Evolutionary conservation across 352 stramenopile genomes (phyloP).

Genomic region (Halophytophthora batemanensis): DNA sequence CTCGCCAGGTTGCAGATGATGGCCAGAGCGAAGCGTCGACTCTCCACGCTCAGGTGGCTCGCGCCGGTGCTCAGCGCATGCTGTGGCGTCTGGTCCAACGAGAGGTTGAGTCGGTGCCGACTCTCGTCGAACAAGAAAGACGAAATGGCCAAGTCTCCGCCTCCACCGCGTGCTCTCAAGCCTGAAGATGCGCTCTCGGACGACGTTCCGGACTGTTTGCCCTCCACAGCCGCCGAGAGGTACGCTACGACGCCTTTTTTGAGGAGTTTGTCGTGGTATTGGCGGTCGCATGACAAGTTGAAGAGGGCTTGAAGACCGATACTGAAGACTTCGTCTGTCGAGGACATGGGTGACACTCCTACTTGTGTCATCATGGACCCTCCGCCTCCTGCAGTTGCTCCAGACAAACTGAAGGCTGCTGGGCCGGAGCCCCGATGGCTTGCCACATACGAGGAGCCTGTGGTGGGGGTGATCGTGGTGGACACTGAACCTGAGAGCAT

Average conservation of each 20-base stretch:
- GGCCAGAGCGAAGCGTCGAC: constrained; percentile 49
- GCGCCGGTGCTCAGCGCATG: constrained; percentile 2
- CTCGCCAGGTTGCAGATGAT: constrained; percentile 78
- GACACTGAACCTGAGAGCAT: constrained; percentile 22
- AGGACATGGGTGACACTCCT: constrained; percentile 3
- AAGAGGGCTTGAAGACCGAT: constrained; percentile 74
- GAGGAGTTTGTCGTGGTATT: constrained; percentile 69
- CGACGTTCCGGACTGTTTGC: constrained; percentile 11
- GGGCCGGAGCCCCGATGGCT: constrained; percentile 1
- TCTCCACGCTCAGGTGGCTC: constrained; percentile 35
- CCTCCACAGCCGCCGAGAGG: constrained; percentile 44
- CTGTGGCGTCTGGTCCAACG: neutral
- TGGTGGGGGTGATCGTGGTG: neutral
- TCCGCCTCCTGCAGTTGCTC: neutral
- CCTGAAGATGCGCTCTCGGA: neutral
- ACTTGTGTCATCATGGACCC: neutral
- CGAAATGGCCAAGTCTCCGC: constrained; percentile 4
- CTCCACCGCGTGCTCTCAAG: neutral
- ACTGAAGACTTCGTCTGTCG: constrained; percentile 60
- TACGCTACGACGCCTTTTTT: constrained; percentile 73
- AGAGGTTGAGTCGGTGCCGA: neutral
- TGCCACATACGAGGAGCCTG: constrained; percentile 3
- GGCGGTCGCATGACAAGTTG: constrained; percentile 66
- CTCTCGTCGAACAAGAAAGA: constrained; percentile 16
- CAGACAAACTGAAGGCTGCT: neutral